Percentiles rank a stretch among this genome's conserved stretches.
phyloP scores from a whole-genome alignment of 2,329 filamentous ascomycete genomes.

The Venturia pyrina region DNA sequence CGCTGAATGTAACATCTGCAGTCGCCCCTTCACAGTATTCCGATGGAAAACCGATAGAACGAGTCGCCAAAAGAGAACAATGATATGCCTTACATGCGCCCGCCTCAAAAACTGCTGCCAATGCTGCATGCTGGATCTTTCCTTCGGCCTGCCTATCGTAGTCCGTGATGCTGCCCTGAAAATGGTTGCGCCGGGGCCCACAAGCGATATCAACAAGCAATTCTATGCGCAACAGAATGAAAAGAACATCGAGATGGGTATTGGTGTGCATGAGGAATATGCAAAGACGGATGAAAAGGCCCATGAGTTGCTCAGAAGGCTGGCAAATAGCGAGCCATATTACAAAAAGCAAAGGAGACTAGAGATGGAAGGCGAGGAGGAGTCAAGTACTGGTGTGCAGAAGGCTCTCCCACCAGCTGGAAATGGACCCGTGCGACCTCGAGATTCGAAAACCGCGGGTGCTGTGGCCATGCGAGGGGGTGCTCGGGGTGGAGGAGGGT shows the following conservation, averaged over 20 bases:
- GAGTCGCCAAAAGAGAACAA: constrained; percentile 83
- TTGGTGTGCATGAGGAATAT: constrained; percentile 72
- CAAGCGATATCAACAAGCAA: constrained; percentile 88
- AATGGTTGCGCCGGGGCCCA: constrained; percentile 90
- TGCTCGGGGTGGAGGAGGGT: constrained; percentile 31
- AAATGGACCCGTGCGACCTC: constrained; percentile 66
- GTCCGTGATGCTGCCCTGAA: constrained; percentile 94
- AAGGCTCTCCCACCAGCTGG: constrained; percentile 28
- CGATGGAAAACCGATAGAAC: constrained; percentile 90
- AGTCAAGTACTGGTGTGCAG: constrained; percentile 29
- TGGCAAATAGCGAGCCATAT: constrained; percentile 91
- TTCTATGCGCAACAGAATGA: constrained; percentile 98
- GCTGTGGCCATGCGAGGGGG: constrained; percentile 38
- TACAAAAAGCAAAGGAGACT: constrained; percentile 78
- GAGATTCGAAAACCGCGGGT: constrained; percentile 39
- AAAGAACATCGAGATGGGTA: constrained; percentile 85
- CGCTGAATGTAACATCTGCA: constrained; percentile 65
- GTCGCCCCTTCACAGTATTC: constrained; percentile 90
- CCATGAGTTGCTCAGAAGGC: constrained; percentile 68
- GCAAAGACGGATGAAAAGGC: constrained; percentile 97
- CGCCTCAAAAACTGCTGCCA: constrained; percentile 98
- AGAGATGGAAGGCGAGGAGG: constrained; percentile 45
- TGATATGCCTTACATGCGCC: constrained; percentile 92
- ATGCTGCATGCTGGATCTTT: constrained; percentile 95
- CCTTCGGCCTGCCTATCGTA: constrained; percentile 88